phyloP scores from a whole-genome alignment of 345 rosid species.

The Salix brachista region DNA sequence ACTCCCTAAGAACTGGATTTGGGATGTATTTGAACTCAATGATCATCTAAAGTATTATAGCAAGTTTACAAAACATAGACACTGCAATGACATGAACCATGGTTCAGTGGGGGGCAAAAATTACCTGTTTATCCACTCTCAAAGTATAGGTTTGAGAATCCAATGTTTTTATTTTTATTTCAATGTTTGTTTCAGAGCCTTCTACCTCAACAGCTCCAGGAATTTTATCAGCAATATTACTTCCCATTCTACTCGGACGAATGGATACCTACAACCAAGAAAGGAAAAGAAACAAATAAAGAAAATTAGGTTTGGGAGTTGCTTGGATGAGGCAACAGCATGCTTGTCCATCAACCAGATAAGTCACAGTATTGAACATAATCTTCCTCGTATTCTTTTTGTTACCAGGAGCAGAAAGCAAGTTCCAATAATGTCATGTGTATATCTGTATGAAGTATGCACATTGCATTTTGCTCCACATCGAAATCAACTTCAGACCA shows the following conservation, averaged over 20 bases:
- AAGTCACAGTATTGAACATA: not conserved
- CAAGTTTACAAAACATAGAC: not conserved
- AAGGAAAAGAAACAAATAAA: not conserved
- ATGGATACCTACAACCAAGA: conserved; percentile 20
- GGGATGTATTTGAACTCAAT: not conserved
- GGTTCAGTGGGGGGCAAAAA: not conserved
- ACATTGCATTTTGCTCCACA: not conserved
- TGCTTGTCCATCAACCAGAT: not conserved
- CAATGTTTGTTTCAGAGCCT: conserved; percentile 52
- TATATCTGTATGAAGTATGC: not conserved
- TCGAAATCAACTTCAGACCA: not conserved
- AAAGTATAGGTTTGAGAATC: conserved; percentile 70
- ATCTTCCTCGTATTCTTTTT: not conserved
- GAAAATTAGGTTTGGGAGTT: not conserved
- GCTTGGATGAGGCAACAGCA: not conserved
- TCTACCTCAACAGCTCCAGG: conserved; percentile 30
- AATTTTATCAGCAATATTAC: conserved; percentile 34
- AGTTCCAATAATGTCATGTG: not conserved
- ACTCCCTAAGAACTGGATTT: not conserved
- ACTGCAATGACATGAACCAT: not conserved
- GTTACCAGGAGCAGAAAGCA: not conserved
- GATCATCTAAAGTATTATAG: not conserved
- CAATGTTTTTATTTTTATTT: conserved; percentile 67
- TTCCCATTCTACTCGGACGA: conserved; percentile 45
- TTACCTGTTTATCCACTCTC: conserved; percentile 74